Evolutionary conservation across 768 basidiomycete genomes (phyloP), one percentile per base, ranked within the genome.

Genomic region (Pisolithus marmoratus): DNA sequence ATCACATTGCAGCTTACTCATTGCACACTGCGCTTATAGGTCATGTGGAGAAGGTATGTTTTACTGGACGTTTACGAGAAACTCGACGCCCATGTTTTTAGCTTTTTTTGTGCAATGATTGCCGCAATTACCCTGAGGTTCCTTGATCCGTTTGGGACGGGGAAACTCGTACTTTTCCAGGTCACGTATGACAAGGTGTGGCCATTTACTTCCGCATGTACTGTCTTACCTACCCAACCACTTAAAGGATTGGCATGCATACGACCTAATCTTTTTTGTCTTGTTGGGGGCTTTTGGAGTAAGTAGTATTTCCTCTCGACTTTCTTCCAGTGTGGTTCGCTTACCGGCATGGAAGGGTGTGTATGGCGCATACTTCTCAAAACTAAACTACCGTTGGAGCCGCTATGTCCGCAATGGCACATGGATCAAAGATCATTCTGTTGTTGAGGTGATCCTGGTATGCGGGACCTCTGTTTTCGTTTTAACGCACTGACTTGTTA

Each of bases 91-190:
- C 4, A 23, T 19, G 4, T 44, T 69, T 66, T 38, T 64, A 95
- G 92, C 61, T 99, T 99, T 72, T 94, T 99, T 68, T 98, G 96
- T 63, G 96, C 96, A 2, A 85, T 98, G 79, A 90, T 98, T 58
- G 96, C 96, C 2, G 95, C 95, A 1, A 87, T 97, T 59, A 95
- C 95, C 1, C 74, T 99, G 42, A 80, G 85, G 70, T 87, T 94
- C 54, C 83, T 98, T 34, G 89, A 99, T 67, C 96, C 96, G 0
- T 97, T 97, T 62, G 90, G 92, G 14, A 95, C 91, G 5, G 93
- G 93, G 22, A 96, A 96, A 65, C 75, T 97, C 20, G 94, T 96
- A 0, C 73, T 96, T 40, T 94, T 94, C 67, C 89, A 91, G 61
- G 91, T 94, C 38, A 89, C 86, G 0, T 96, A 94, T 61, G 86